Conservation (phyloP, 2,329 filamentous ascomycete species). For the Diaporthe longicolla region DNA sequence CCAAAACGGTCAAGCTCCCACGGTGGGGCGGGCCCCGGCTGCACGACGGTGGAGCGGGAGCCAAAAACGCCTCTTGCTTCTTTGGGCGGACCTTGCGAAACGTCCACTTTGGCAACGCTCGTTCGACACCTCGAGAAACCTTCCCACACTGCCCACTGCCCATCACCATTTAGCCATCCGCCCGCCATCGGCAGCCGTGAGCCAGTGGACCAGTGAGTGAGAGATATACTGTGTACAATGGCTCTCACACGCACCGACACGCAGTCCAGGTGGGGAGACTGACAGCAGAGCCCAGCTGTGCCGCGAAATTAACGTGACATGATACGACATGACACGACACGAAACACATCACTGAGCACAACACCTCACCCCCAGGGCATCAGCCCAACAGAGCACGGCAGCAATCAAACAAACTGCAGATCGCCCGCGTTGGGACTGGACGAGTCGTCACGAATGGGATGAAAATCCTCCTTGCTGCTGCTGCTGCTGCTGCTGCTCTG, state of each 20-base stretch:
- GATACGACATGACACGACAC: not conserved
- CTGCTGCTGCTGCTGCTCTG: not conserved
- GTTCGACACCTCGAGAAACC: conserved; percentile 6
- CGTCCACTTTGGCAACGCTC: conserved; percentile 28
- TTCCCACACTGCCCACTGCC: not conserved
- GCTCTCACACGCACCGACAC: not conserved
- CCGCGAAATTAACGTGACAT: not conserved
- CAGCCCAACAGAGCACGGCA: not conserved
- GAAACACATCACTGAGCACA: not conserved
- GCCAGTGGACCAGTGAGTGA: not conserved
- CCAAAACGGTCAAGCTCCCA: conserved; percentile 25
- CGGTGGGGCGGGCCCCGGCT: conserved; percentile 16
- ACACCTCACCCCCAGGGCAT: not conserved
- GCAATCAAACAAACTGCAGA: not conserved
- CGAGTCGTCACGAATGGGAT: conserved; percentile 17
- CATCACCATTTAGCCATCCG: conserved; percentile 9
- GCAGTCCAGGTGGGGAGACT: not conserved
- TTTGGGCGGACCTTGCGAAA: conserved; percentile 42
- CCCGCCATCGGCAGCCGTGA: not conserved
- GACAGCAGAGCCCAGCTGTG: not conserved
- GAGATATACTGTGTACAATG: not conserved
- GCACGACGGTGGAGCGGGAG: conserved; percentile 25
- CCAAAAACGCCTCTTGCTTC: conserved; percentile 36
- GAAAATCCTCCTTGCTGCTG: conserved; percentile 7
- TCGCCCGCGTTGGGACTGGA: conserved; percentile 2